These are phyloP conservation scores for Spencermartinsiella europaea DNA, from an alignment of 805 yeast species.

Conservation along the genomic window DNA sequence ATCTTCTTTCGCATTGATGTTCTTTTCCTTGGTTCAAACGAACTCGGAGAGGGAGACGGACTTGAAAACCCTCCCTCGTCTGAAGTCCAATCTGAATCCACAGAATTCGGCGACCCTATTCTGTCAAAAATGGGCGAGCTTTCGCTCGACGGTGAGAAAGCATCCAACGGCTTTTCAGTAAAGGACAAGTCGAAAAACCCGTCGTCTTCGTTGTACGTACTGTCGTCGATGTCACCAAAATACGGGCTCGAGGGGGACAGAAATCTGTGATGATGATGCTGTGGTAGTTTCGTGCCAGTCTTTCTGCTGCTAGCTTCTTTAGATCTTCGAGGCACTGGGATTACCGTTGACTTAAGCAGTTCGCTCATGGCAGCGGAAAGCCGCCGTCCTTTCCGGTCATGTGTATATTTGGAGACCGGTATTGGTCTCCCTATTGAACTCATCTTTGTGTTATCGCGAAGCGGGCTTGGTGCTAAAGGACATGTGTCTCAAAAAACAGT, in stretches of 20 bases:
- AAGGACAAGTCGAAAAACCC: neutral
- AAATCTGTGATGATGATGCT: neutral
- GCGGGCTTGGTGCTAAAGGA: no score
- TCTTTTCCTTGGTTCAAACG: no score
- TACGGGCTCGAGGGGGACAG: neutral
- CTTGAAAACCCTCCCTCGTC: neutral
- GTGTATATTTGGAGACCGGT: conserved; percentile 5
- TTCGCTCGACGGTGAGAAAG: neutral
- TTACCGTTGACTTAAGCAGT: conserved; percentile 18
- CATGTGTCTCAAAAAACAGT: no score
- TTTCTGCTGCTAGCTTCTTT: neutral
- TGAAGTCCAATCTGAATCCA: neutral
- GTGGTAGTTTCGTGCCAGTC: neutral
- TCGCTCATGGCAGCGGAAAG: conserved; percentile 19
- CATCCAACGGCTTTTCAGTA: neutral
- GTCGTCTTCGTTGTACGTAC: neutral
- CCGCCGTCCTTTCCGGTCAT: conserved; percentile 20
- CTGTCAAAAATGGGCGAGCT: neutral
- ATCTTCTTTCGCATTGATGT: neutral
- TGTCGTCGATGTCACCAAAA: neutral
- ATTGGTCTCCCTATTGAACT: neutral
- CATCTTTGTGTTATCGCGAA: no score
- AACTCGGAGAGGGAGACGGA: no score
- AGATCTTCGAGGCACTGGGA: conserved; percentile 16
- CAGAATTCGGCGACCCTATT: neutral